These are phyloP conservation scores for Cladosporium velox DNA, from an alignment of 2,329 filamentous ascomycete species.

Conservation along the genomic window DNA sequence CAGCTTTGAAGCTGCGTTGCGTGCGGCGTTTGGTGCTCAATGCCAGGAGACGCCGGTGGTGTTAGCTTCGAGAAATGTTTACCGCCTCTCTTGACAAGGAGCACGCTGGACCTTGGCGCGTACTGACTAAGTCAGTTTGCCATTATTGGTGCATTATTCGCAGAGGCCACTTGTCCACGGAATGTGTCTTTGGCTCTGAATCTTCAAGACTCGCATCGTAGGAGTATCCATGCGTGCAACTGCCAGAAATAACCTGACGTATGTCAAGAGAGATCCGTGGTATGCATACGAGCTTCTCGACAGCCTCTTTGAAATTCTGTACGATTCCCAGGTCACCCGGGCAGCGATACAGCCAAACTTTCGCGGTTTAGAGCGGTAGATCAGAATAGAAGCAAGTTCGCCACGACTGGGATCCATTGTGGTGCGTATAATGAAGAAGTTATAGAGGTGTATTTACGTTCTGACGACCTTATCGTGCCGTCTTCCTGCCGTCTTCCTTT, in stretches of 20 bases:
- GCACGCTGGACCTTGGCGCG: background rate
- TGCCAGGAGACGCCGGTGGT: background rate
- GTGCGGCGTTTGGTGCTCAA: background rate
- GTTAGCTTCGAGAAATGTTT: background rate
- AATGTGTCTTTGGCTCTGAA: background rate
- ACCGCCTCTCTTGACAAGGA: background rate
- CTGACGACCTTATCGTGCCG: background rate
- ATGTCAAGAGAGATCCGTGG: background rate
- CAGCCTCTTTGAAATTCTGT: background rate
- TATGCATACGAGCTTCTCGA: background rate
- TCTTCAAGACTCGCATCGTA: background rate
- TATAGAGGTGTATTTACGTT: background rate
- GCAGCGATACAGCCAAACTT: background rate
- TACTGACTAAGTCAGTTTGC: background rate
- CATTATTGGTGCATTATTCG: background rate
- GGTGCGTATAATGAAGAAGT: background rate
- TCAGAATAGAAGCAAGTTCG: background rate
- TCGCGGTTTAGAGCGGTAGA: background rate
- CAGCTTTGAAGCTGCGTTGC: background rate
- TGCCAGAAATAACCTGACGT: background rate
- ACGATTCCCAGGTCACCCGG: background rate
- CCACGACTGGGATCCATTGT: background rate
- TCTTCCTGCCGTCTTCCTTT: slow-evolving; percentile 7
- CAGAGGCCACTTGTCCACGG: background rate
- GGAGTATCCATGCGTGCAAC: background rate